Percentiles rank a stretch among this genome's conserved stretches.
Conservation (phyloP, 805 yeast genomes). For the Ogataea sp. region DNA sequence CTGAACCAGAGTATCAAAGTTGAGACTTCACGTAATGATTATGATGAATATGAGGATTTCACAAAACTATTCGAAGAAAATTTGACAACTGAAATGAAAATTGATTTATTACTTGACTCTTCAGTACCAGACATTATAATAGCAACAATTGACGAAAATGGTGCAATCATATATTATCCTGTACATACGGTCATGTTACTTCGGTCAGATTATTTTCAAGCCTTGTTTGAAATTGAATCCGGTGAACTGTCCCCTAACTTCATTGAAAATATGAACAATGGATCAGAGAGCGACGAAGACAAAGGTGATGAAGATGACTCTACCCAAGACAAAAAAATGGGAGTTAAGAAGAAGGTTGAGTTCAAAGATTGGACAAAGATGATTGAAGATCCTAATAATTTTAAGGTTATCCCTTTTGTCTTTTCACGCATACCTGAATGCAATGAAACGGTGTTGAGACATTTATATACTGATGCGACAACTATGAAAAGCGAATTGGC, state of each 20-base stretch:
- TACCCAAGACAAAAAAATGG: no score
- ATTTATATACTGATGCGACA: constrained; percentile 53
- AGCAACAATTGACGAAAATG: constrained; percentile 19
- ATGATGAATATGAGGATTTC: constrained; percentile 2
- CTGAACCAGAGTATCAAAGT: constrained; percentile 11
- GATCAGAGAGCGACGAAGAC: not conserved
- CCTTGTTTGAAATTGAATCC: constrained; percentile 51
- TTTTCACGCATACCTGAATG: constrained; percentile 17
- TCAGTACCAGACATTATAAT: constrained; percentile 42
- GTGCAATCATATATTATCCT: constrained; percentile 38
- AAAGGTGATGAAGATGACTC: not conserved
- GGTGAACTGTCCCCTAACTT: no score
- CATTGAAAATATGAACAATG: no score
- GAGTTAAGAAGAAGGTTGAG: not conserved
- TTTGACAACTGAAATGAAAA: constrained; percentile 17
- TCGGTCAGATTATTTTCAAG: constrained; percentile 55
- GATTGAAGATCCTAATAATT: not conserved
- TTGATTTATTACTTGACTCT: constrained; percentile 6
- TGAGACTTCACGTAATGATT: not conserved
- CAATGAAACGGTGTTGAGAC: constrained; percentile 44
- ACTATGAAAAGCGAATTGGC: constrained; percentile 42
- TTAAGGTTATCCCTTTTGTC: constrained; percentile 1
- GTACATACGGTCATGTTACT: constrained; percentile 53
- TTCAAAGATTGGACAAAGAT: not conserved
- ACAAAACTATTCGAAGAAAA: not conserved